Evolutionary conservation across 108 stramenopile genomes (phyloP).

Genomic region (Nitzschia sp.): DNA sequence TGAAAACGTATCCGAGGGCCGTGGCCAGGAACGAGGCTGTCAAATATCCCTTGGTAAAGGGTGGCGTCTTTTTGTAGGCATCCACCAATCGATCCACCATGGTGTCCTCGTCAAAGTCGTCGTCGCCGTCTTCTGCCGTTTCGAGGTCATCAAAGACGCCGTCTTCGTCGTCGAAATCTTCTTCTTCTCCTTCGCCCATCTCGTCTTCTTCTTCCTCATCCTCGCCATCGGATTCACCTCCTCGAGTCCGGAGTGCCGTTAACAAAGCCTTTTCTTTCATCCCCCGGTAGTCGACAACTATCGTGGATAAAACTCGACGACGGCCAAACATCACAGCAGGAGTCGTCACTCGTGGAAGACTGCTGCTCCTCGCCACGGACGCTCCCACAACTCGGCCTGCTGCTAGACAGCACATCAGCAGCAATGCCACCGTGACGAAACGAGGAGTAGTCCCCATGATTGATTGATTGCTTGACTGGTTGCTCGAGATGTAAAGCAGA

Average conservation of each 20-base stretch:
- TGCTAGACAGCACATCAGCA: too few species aligned
- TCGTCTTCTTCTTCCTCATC: slow-evolving; percentile 53
- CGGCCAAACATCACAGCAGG: too few species aligned
- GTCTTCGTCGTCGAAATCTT: slow-evolving; percentile 54
- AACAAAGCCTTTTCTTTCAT: too few species aligned
- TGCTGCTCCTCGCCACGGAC: too few species aligned
- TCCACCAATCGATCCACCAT: slow-evolving; percentile 53
- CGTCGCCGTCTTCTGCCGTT: slow-evolving; percentile 54
- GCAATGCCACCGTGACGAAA: too few species aligned
- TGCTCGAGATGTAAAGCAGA: too few species aligned
- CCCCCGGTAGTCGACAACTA: too few species aligned
- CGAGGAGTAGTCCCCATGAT: too few species aligned
- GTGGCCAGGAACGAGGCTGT: slow-evolving; percentile 73
- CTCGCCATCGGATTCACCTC: slow-evolving; percentile 33
- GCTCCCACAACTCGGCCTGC: too few species aligned
- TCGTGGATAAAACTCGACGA: too few species aligned
- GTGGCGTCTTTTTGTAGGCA: slow-evolving; percentile 82
- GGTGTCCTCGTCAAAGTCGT: slow-evolving; percentile 77
- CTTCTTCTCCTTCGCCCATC: slow-evolving; percentile 52
- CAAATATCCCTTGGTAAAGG: slow-evolving; percentile 86
- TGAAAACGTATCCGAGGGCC: slow-evolving; percentile 57
- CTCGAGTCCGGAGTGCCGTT: background rate
- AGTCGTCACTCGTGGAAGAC: too few species aligned
- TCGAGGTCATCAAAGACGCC: slow-evolving; percentile 58
- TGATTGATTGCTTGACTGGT: too few species aligned